phyloP scores from a whole-genome alignment of 176 grass and related monocot genomes.

The Oryza meyeriana region DNA sequence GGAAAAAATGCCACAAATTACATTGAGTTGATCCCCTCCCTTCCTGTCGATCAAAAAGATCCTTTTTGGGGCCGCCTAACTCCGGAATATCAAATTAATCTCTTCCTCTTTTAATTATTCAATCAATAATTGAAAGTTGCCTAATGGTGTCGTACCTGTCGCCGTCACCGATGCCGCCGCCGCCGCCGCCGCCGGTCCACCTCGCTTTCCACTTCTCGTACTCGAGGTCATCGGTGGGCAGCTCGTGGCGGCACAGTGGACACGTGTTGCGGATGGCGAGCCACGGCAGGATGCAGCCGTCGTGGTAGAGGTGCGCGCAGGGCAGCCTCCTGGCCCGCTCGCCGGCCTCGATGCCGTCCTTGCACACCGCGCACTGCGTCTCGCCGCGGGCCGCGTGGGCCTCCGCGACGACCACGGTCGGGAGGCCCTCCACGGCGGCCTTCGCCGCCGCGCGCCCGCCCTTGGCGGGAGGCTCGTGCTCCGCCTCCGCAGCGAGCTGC shows the following conservation, averaged over 20 bases:
- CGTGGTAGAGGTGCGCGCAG: conserved; percentile 79
- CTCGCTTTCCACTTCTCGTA: conserved; percentile 64
- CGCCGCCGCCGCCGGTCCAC: neutral
- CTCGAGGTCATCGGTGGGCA: conserved; percentile 70
- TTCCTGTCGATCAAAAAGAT: conserved; percentile 28
- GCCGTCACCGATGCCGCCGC: neutral
- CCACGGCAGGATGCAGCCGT: conserved; percentile 73
- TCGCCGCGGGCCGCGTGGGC: conserved; percentile 34
- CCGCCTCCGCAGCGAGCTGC: conserved; percentile 40
- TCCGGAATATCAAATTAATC: conserved; percentile 22
- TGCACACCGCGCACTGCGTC: conserved; percentile 75
- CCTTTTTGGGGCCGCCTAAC: conserved; percentile 16
- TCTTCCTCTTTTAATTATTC: conserved; percentile 1
- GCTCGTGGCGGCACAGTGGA: conserved; percentile 80
- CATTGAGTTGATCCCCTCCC: neutral
- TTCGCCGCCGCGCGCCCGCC: conserved; percentile 50
- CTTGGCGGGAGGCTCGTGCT: conserved; percentile 54
- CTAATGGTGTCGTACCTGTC: conserved; percentile 29
- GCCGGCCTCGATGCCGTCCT: conserved; percentile 52
- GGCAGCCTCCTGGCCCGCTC: conserved; percentile 58
- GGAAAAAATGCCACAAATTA: neutral
- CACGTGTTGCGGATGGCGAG: conserved; percentile 81
- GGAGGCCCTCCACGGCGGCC: conserved; percentile 63
- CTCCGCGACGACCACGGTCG: conserved; percentile 43
- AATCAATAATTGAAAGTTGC: neutral